A percentile compares a stretch with the other conserved stretches of the same genome.
Evolutionary conservation across 257 asterid genomes (phyloP).

Genomic region (Rubia yunnanensis): DNA sequence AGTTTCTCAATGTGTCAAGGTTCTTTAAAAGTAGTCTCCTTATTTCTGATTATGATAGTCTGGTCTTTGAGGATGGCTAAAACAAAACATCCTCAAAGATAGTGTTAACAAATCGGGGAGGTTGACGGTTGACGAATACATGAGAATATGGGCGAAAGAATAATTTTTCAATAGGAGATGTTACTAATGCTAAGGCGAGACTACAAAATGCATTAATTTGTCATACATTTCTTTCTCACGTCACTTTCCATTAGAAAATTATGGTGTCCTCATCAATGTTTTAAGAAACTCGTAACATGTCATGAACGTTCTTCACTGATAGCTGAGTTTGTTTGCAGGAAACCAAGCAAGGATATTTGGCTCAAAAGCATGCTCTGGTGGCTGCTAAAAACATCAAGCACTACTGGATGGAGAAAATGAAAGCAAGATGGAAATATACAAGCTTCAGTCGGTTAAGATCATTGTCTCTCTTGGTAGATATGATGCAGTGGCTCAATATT

Average conservation of each 20-base stretch:
- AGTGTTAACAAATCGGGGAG: slow-evolving; percentile 47
- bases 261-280: too few species aligned
- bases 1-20: neutral
- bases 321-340: slow-evolving; percentile 29
- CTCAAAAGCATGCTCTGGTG: slow-evolving; percentile 56
- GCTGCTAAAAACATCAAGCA: slow-evolving; percentile 56
- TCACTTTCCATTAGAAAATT: too few species aligned
- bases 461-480: slow-evolving; percentile 71
- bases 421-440: slow-evolving; percentile 49
- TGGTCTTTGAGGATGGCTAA: slow-evolving; percentile 40
- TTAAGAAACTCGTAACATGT: too few species aligned
- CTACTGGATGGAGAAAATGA: slow-evolving; percentile 53
- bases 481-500: slow-evolving; percentile 76
- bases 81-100: slow-evolving; percentile 40
- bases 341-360: slow-evolving; percentile 63
- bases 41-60: neutral
- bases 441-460: slow-evolving; percentile 39
- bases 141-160: slow-evolving; percentile 60
- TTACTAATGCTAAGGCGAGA: slow-evolving; percentile 60
- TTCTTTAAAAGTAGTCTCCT: neutral
- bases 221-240: too few species aligned
- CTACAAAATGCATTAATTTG: neutral
- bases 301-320: neutral
- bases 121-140: slow-evolving; percentile 64
- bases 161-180: slow-evolving; percentile 67